A percentile compares a stretch with the other conserved stretches of the same genome.
Evolutionary conservation across 768 basidiomycete species (phyloP).

Genomic region (Termitomyces sp.): DNA sequence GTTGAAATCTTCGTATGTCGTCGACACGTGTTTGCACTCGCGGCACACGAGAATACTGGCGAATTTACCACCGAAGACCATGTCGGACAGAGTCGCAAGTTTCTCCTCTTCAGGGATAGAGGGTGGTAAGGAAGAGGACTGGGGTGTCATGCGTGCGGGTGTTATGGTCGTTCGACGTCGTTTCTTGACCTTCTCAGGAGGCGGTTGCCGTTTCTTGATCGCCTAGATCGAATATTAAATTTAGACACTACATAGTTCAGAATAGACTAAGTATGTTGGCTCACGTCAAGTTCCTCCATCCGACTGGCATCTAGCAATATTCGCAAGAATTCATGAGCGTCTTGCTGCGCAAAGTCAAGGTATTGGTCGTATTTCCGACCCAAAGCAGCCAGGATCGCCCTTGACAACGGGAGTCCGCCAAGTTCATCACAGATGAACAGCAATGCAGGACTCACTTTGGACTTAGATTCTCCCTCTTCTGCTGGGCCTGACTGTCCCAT

Average conservation of each 20-base stretch:
- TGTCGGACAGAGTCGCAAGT: slow-evolving; percentile 76
- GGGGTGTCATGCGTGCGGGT: slow-evolving; percentile 13
- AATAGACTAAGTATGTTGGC: slow-evolving; percentile 18
- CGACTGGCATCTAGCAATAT: slow-evolving; percentile 89
- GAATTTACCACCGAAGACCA: slow-evolving; percentile 86
- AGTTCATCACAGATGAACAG: background rate
- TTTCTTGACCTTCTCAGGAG: slow-evolving; percentile 31
- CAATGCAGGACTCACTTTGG: slow-evolving; percentile 52
- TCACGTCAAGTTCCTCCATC: slow-evolving; percentile 91
- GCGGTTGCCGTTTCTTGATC: slow-evolving; percentile 71
- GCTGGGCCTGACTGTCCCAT: slow-evolving; percentile 58
- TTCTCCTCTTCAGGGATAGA: slow-evolving; percentile 39
- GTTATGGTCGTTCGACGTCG: slow-evolving; percentile 36
- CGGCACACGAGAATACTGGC: slow-evolving; percentile 93
- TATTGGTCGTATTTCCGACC: slow-evolving; percentile 93
- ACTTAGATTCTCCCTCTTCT: slow-evolving; percentile 51
- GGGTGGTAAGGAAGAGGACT: slow-evolving; percentile 9
- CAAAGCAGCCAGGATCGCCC: slow-evolving; percentile 61
- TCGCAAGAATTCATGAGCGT: slow-evolving; percentile 90
- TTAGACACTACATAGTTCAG: background rate
- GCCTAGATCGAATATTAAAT: slow-evolving; percentile 40
- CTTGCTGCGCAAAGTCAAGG: slow-evolving; percentile 92
- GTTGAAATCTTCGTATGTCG: slow-evolving; percentile 91
- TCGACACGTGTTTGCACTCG: slow-evolving; percentile 88
- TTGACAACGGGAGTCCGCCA: slow-evolving; percentile 24